A percentile compares a stretch with the other conserved stretches of the same genome.
These are phyloP conservation scores for Arthroderma sp. DNA, from an alignment of 2,329 filamentous ascomycete genomes.

Conservation along the genomic window DNA sequence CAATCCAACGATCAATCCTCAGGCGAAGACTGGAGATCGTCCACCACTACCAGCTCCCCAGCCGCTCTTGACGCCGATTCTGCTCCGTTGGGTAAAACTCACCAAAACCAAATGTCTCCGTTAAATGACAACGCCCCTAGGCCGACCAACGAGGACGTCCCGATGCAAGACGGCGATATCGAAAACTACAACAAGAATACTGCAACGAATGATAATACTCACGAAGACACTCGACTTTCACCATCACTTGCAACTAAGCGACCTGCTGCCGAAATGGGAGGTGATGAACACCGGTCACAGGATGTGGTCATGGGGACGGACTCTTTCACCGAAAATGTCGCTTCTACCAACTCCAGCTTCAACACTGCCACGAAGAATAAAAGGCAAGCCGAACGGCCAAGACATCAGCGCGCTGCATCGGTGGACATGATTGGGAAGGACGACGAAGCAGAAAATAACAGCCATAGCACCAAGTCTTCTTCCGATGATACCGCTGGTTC, in stretches of 20 bases:
- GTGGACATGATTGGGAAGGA: slow-evolving; percentile 32
- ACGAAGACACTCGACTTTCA: slow-evolving; percentile 16
- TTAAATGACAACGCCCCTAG: slow-evolving; percentile 18
- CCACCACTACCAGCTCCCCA: slow-evolving; percentile 30
- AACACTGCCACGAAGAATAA: slow-evolving; percentile 4
- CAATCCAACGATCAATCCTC: slow-evolving; percentile 1
- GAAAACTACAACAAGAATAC: neutral
- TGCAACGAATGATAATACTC: slow-evolving; percentile 2
- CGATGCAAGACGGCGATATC: slow-evolving; percentile 19
- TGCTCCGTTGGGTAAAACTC: neutral
- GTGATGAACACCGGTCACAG: slow-evolving; percentile 18
- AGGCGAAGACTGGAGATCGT: slow-evolving; percentile 1
- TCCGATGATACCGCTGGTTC: slow-evolving; percentile 20
- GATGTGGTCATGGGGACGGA: slow-evolving; percentile 16
- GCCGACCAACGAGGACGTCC: slow-evolving; percentile 15
- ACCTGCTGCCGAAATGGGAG: slow-evolving; percentile 42
- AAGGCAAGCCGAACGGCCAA: slow-evolving; percentile 9
- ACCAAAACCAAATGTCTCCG: slow-evolving; percentile 25
- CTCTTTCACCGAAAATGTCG: slow-evolving; percentile 8
- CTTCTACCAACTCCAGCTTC: slow-evolving; percentile 13
- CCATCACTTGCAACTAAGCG: slow-evolving; percentile 42
- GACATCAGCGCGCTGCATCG: slow-evolving; percentile 22
- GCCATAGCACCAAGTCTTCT: slow-evolving; percentile 10
- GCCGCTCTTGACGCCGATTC: neutral
- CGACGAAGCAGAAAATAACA: slow-evolving; percentile 6